Base-by-base conservation (phyloP, 1,139 yeast species). In the Saccharomyces hybrid region DNA sequence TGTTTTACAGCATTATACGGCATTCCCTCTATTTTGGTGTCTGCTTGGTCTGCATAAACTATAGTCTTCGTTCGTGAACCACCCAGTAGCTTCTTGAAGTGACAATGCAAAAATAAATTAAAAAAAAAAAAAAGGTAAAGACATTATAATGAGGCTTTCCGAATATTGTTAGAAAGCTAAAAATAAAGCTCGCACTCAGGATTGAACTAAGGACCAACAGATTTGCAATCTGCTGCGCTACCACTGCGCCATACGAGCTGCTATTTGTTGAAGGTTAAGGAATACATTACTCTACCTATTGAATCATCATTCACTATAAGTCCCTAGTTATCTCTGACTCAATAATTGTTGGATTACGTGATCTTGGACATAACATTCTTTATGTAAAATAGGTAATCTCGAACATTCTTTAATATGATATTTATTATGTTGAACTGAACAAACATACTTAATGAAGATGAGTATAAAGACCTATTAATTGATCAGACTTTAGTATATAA, bases 181-280 rank as follows among this genome's bases (percentile, higher is more conserved):
- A 34, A 26, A 11, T 16, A 49, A 49, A 83, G 88, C 88, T 83
- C 81, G 84, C 80, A 78, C 86, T 81, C 88, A 82, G 89, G 81
- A 69, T 84, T 81, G 89, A 84, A 84, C 89, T 82, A 79, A 80
- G 86, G 88, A 84, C 88, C 88, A 83, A 82, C 86, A 83, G 88
- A 83, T 83, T 84, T 84, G 89, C 88, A 84, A 84, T 84, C 88
- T 84, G 86, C 87, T 83, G 88, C 89, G 88, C 88, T 84, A 84
- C 88, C 88, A 81, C 88, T 83, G 88, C 87, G 88, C 88, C 88
- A 83, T 76, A 78, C 84, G 80, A 80, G 85, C 86, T 24, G 5
- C 6, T 24, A 24, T 24, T 24, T 24, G 26, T 24, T 24, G 26
- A 1, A 24, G 26, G 62, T 28, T 2, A 21, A 2, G 4, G 21